phyloP scores from a whole-genome alignment of 192 early-diverging fungal genomes.

The Podila clonocystis region DNA sequence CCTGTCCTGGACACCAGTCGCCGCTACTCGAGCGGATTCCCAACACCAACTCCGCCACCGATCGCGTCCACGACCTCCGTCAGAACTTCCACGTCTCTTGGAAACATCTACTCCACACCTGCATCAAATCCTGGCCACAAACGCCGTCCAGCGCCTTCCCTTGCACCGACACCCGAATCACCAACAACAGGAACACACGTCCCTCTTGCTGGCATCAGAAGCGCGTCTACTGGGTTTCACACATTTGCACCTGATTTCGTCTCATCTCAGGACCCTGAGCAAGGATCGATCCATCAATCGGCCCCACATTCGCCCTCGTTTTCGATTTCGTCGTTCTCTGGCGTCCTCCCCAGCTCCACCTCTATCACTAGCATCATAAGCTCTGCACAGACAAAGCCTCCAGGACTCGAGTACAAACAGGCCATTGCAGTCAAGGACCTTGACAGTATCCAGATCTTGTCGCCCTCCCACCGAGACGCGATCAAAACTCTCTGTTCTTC shows the following conservation, averaged over 20 bases:
- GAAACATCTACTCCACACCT: constrained; percentile 1
- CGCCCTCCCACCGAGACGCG: constrained; percentile 19
- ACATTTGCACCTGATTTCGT: constrained; percentile 27
- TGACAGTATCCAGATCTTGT: constrained; percentile 34
- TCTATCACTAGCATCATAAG: constrained; percentile 36
- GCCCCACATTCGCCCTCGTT: constrained; percentile 33
- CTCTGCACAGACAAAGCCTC: constrained; percentile 17
- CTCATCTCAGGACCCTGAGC: constrained; percentile 16
- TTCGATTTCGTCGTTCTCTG: constrained; percentile 39
- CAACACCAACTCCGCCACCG: not conserved
- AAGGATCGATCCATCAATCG: not conserved
- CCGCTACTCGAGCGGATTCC: constrained; percentile 21
- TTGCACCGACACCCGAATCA: constrained; percentile 27
- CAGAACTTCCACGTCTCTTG: not conserved
- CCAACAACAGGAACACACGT: constrained; percentile 8
- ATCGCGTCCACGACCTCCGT: not conserved
- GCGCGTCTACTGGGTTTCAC: constrained; percentile 10
- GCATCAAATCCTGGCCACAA: constrained; percentile 7
- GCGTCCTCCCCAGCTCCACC: constrained; percentile 28
- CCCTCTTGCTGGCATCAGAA: not conserved
- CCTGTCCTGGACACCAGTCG: constrained; percentile 29
- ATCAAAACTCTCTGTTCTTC: constrained; percentile 44
- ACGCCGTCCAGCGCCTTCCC: constrained; percentile 19
- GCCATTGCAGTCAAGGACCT: constrained; percentile 41
- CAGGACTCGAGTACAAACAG: constrained; percentile 32